A percentile compares a stretch with the other conserved stretches of the same genome.
These are phyloP conservation scores for Coemansia asiatica DNA, from an alignment of 192 early-diverging fungal genomes.

Conservation along the genomic window DNA sequence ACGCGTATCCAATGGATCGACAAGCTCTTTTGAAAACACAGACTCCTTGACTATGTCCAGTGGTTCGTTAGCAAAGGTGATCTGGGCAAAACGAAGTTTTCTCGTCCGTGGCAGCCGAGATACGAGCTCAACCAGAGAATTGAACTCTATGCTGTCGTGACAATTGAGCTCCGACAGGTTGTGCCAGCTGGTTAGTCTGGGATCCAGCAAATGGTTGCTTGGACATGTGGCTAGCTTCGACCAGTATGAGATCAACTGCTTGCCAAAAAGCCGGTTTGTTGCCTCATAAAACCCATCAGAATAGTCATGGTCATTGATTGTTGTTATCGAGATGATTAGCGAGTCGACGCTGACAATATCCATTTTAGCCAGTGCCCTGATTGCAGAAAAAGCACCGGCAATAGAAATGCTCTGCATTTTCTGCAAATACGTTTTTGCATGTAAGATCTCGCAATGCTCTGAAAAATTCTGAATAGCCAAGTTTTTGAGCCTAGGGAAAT, in stretches of 20 bases:
- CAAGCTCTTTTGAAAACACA: not conserved
- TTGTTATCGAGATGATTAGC: not conserved
- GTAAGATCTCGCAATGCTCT: not conserved
- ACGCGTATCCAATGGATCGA: not conserved
- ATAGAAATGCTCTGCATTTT: not conserved
- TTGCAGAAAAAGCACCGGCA: not conserved
- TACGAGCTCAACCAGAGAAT: not conserved
- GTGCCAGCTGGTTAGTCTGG: not conserved
- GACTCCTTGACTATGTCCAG: not conserved
- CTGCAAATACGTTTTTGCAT: not conserved
- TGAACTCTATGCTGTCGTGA: conserved; percentile 2
- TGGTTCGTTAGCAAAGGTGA: not conserved
- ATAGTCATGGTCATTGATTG: not conserved
- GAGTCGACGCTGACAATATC: not conserved
- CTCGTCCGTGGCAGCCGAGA: not conserved
- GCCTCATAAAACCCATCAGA: not conserved
- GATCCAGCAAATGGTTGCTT: not conserved
- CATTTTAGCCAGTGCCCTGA: not conserved
- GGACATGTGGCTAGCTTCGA: not conserved
- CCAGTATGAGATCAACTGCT: not conserved
- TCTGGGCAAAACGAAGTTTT: not conserved
- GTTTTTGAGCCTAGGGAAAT: not conserved
- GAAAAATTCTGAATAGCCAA: not conserved
- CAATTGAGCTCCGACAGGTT: conserved; percentile 3
- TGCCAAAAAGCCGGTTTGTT: not conserved